Evolutionary conservation across 1,284 basidiomycete species (phyloP), one percentile per base, ranked within the genome.

Genomic region (Ganoderma lucidum): DNA sequence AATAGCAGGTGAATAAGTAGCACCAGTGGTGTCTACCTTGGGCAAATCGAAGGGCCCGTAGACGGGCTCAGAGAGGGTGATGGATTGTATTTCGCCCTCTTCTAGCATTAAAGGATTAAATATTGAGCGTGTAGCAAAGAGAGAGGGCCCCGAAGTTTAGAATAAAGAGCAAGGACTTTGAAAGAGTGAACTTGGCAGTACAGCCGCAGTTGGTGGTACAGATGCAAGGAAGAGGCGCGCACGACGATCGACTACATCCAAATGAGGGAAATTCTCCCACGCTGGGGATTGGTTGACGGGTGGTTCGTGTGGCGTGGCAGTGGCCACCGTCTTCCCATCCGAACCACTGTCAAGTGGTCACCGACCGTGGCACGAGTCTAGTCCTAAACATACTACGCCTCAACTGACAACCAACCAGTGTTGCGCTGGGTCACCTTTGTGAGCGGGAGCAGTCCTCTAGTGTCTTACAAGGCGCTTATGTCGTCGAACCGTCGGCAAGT

Each of bases 1-100:
- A 53, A 84, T 81, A 6, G 83, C 79, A 37, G 87, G 83, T 71
- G 88, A 83, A 73, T 91, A 87, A n/a, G 70, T 63, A 45, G 59
- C 44, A 41, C 72, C 76, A 28, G 70, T 72, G 12, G 56, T 55
- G 60, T 74, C 75, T 45, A 70, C 66, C 30, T 67, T 23, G 42
- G 39, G 41, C 42, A 17, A 41, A n/a, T 58, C 30, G 37, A 45
- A 9, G 28, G n/a, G 28, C 6, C n/a, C 35, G 14, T 28, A 28
- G 48, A n/a, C 4, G 39, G 30, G 44, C 23, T 62, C 32, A 35
- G 37, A 39, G 44, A 17, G 41, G 19, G 23, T 35, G 8, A 59
- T 10, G 2, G 55, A 30, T 6, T 32, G 14, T 42, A 70, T 70
- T 53, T 73, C 71, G 17, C 71, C 69, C n/a, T 73, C 71, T 60